Percentiles rank a stretch among this genome's conserved stretches.
These are phyloP conservation scores for Angophora floribunda DNA, from an alignment of 345 rosid species.

Conservation along the genomic window DNA sequence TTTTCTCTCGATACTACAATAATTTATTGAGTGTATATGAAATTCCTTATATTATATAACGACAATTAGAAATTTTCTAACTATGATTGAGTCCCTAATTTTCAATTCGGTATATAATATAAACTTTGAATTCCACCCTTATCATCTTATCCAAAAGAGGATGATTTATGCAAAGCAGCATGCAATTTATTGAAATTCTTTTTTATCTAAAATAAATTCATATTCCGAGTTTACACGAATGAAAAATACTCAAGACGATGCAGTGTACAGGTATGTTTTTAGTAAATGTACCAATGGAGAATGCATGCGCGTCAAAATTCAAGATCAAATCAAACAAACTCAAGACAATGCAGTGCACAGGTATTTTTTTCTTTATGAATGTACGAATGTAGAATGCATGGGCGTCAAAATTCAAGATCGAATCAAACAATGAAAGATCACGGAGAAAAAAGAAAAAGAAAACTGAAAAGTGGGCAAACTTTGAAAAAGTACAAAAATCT, in stretches of 20 bases:
- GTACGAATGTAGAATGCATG: not conserved
- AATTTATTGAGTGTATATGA: not conserved
- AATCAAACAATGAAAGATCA: not conserved
- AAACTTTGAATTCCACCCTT: not conserved
- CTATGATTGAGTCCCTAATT: not conserved
- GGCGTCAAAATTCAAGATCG: not conserved
- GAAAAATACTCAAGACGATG: not conserved
- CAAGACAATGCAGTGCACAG: too few relatives aligned
- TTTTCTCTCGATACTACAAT: not conserved
- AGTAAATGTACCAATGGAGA: not conserved
- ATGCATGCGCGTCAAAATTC: not conserved
- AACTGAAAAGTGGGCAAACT: not conserved
- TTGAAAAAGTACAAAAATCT: not conserved
- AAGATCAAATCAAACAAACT: not conserved
- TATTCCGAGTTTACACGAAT: not conserved
- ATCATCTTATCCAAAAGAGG: not conserved
- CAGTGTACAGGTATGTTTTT: too few relatives aligned
- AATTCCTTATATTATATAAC: not conserved
- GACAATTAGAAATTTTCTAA: not conserved
- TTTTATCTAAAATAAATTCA: not conserved
- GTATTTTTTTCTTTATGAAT: too few relatives aligned
- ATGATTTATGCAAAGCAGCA: not conserved
- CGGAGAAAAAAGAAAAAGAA: not conserved
- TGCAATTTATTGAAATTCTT: not conserved
- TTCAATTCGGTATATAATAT: not conserved